A percentile compares a stretch with the other conserved stretches of the same genome.
Evolutionary conservation across 257 asterid species (phyloP).

Genomic region (Anisodus tanguticus): DNA sequence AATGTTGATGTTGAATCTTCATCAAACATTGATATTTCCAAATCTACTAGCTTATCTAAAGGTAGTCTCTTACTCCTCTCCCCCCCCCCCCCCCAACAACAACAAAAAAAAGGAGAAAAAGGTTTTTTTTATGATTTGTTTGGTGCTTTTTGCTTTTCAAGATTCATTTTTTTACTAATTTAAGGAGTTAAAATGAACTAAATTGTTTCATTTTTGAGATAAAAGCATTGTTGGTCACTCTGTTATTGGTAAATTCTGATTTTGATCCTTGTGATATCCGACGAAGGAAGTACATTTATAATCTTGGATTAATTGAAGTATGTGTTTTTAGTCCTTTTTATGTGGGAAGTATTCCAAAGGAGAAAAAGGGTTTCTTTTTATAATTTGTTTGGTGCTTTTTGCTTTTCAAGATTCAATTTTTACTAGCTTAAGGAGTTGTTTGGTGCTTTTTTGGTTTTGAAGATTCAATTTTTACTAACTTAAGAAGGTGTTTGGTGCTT

Average conservation of each 20-base stretch:
- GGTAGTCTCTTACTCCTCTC: conserved; percentile 41
- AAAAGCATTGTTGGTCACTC: no score
- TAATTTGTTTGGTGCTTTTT: neutral
- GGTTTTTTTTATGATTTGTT: neutral
- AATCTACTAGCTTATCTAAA: conserved; percentile 48
- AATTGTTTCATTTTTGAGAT: no score
- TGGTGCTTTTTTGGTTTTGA: neutral
- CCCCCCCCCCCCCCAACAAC: neutral
- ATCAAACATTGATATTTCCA: conserved; percentile 52
- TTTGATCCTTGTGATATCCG: neutral
- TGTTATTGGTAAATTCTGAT: no score
- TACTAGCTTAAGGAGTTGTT: neutral
- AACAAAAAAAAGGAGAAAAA: neutral
- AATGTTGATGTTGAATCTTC: conserved; percentile 67
- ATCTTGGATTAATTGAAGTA: neutral
- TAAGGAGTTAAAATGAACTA: neutral
- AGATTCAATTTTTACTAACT: neutral
- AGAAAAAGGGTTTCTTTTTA: neutral
- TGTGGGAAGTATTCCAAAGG: neutral
- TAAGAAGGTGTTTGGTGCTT: neutral
- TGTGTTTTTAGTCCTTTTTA: neutral
- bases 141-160: neutral
- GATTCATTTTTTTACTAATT: neutral
- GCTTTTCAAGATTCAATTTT: neutral
- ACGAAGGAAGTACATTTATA: neutral